Base-by-base conservation (phyloP, 2,329 filamentous ascomycete species). In the Nemania bipapillata region DNA sequence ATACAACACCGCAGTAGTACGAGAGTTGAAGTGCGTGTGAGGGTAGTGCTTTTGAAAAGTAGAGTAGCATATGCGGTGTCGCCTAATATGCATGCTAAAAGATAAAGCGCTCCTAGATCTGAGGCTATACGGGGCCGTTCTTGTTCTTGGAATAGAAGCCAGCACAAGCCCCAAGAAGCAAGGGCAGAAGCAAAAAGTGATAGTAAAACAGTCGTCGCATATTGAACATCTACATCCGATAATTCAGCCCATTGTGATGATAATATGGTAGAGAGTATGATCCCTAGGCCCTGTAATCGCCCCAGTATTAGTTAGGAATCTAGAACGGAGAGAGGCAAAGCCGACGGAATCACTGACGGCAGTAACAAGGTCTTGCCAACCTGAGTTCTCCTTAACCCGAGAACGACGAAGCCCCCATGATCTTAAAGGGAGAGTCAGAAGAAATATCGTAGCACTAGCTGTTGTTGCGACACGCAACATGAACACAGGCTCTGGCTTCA, bases 51-150 rank as follows among this genome's bases (percentile, higher is more conserved):
- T 12, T 35, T 67, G 59, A 2, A 47, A 15, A 2, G 68, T 60
- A 30, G 68, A 28, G 63, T 61, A 9, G 76, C n/a, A 9, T 47
- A 59, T 3, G 63, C 12, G 5, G n/a, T 17, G 62, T 76, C 74
- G 22, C 63, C 69, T 22, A 74, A 20, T 2, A 74, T 37, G 22
- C 65, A 74, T 12, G 61, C 66, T 17, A 72, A 28, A 11, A 79
- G 68, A 60, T 78, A 77, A 1, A 76, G 17, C 3, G 67, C 57
- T 15, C 66, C 68, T 3, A 73, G 61, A 28, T 70, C 59, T 1
- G 74, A 77, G 42, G 52, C 3, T 26, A 24, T 45, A 7, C 17
- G 22, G 9, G 40, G 54, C 9, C 15, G 28, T 22, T 26, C 12
- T 57, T 56, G 53, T 30, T 63, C 42, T 1, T 28, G 20, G 12